Evolutionary conservation across 305 asterid genomes (phyloP), one percentile per base, ranked within the genome.

Genomic region (Solanum hybrid): DNA sequence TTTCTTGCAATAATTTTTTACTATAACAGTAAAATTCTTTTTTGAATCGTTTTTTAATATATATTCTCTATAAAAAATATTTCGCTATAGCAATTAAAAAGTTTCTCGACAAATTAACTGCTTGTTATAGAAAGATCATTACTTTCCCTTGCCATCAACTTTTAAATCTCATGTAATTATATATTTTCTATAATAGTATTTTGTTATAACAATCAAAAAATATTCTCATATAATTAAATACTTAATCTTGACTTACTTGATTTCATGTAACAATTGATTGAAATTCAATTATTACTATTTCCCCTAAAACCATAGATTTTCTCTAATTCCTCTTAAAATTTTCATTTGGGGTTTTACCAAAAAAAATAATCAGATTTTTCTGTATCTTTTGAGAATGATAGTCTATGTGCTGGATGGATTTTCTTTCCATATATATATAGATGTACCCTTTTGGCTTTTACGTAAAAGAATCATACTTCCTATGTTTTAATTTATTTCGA

Each of bases 241-340:
- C 77, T 92, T 91, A 88, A 93, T 94, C 94, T 92, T 94, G 90
- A 93, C 90, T 90, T 92, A 80, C 87, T 90, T 90, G 93, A 94
- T 92, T 26, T 92, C 73, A 26, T 82, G 91, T 80, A 89, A 93
- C 94, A 92, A 78, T 82, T 90, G 89, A 90, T 92, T 92, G 91
- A 93, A 91, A 91, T 89, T 88, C 90, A 32, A 51, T 69, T 9
- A 51, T 51, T 6, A 51, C 7, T 51, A 4, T 66, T 37, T 24
- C 72, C 24, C n/a, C 34, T 72, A 73, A 40, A 86, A 51, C 37
- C 4, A 7, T 64, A 84, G 79, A 37, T 85, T 89, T 82, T 60
- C n/a, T 88, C 89, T 88, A 91, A 92, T 92, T 90, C 88, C 77
- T 88, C 60, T 35, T 14, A 46, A 46, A 46, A 14, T 46, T 46